Evolutionary conservation across 192 early-diverging fungal species (phyloP), one percentile per base, ranked within the genome.

Genomic region (Backusella psychrophila): DNA sequence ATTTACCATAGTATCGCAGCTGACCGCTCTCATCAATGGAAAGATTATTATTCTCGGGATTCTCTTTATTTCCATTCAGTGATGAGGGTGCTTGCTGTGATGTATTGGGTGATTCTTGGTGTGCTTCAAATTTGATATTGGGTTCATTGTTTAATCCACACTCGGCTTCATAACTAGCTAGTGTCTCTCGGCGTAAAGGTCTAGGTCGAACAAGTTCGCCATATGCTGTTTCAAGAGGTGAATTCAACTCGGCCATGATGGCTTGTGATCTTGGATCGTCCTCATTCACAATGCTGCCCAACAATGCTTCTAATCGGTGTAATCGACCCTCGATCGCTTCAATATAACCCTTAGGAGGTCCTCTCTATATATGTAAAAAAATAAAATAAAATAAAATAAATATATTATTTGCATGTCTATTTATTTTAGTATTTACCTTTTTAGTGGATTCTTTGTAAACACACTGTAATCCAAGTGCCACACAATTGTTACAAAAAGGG

Each of bases 301-400:
- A 79, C 17, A 96, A 80, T 52, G 83, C 85, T 75, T 96, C 93
- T 78, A 93, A 86, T 46, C 89, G 80, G 77, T 90, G 90, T 39
- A 96, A 81, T 72, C 92, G 85, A 69, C 85, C 88, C 76, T 96
- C 94, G 12, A 96, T 90, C 8, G 89, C 91, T 65, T 94, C 94
- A 21, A 96, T 94, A 76, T 96, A 96, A 29, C 94, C 94, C 73
- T 94, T 94, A 19, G 93, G 93, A n/a, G 94, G 94, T 4, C 94
- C 94, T 53, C 94, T 87, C 84, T 96, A 63, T 1, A 63, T 63
- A 12, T 33, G 33, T 33, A 33, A 33, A 33, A 33, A n/a, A n/a
- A n/a, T n/a, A n/a, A n/a, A 33, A 33, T 59, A 44, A 2, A 56
- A 46, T 35, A 39, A 70, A 46, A 65, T 39, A 73, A 66, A 44